Percentiles rank a stretch among this genome's conserved stretches.
phyloP scores from a whole-genome alignment of 2,329 filamentous ascomycete genomes.

The Huntiella abstrusa region DNA sequence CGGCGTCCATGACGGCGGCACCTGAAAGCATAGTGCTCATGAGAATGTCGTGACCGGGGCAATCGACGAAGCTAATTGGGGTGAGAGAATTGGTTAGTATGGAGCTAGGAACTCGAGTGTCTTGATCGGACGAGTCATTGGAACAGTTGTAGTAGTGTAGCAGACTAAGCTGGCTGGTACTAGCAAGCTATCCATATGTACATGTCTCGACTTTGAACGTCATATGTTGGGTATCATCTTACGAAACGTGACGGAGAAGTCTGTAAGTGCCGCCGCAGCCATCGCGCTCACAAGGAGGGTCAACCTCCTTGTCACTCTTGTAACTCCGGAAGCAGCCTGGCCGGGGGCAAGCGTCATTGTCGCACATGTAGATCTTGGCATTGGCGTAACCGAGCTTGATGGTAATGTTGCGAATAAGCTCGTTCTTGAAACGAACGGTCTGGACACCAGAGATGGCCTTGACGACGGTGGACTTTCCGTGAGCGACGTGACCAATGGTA shows the following conservation, averaged over 20 bases:
- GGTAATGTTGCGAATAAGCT: slow-evolving; percentile 96
- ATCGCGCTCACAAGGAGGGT: slow-evolving; percentile 86
- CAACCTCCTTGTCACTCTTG: slow-evolving; percentile 97
- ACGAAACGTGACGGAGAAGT: slow-evolving; percentile 82
- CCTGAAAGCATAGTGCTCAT: slow-evolving; percentile 99
- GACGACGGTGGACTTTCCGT: slow-evolving; percentile 96
- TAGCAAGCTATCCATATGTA: neutral
- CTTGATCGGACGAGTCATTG: too few relatives aligned
- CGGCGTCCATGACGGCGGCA: slow-evolving; percentile 98
- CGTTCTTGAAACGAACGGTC: slow-evolving; percentile 99
- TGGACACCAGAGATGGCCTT: slow-evolving; percentile 98
- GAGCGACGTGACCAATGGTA: slow-evolving; percentile 94
- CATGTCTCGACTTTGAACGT: neutral
- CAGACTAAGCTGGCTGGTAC: too few relatives aligned
- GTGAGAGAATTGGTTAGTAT: slow-evolving; percentile 14
- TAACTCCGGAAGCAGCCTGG: slow-evolving; percentile 92
- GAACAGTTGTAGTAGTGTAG: too few relatives aligned
- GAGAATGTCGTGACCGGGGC: slow-evolving; percentile 99
- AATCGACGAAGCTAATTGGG: slow-evolving; percentile 67
- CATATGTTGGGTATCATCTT: slow-evolving; percentile 23
- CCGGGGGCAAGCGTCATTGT: slow-evolving; percentile 75
- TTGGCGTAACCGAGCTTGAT: slow-evolving; percentile 99
- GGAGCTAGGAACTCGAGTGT: too few relatives aligned
- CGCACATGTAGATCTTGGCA: slow-evolving; percentile 98
- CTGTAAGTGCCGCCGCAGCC: slow-evolving; percentile 78